Evolutionary conservation across 257 asterid species (phyloP), one percentile per base, ranked within the genome.

Genomic region (Lycium barbarum): DNA sequence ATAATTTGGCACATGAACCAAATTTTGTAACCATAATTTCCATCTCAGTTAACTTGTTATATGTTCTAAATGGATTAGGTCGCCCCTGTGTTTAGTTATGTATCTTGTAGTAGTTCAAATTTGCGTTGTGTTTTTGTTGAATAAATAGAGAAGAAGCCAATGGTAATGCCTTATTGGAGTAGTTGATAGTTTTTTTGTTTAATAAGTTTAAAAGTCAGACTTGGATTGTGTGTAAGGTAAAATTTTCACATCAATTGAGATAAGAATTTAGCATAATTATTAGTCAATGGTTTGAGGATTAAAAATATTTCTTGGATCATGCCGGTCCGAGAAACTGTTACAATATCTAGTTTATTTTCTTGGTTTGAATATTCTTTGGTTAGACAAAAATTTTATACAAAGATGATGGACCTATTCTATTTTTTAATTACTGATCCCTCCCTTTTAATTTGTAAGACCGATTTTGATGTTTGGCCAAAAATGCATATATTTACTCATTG

Each of bases 21-120:
- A 51, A 26, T 51, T 26, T 26, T 51, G 82, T 76, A 51, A 9
- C 26, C 65, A 59, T 15, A 78, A 26, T 15, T 17, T 53, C 85
- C 80, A 83, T 67, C 57, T 47, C 72, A 33, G 2, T n/a, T 15
- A 36, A 47, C 1, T 57, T 72, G n/a, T 59, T 20, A 35, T 66
- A 59, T 83, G 80, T 67, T 83, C 78, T 17, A 81, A 65, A 83
- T 58, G 51, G 73, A 49, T 49, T 71, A 68, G 70, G 81, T 68
- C 85, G 12, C 68, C 81, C 85, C 81, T 18, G 6, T 5, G 26
- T 51, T 74, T 67, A 67, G 38, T 22, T 22, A 26, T 47, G 11
- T 73, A 74, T 6, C n/a, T 22, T 12, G 22, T 13, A 12, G 5
- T 76, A 22, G 63, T 76, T 47, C 7, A 26, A 3, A 51, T 51